A percentile compares a stretch with the other conserved stretches of the same genome.
Evolutionary conservation across 345 rosid genomes (phyloP).

Genomic region (Nephelium lappaceum): DNA sequence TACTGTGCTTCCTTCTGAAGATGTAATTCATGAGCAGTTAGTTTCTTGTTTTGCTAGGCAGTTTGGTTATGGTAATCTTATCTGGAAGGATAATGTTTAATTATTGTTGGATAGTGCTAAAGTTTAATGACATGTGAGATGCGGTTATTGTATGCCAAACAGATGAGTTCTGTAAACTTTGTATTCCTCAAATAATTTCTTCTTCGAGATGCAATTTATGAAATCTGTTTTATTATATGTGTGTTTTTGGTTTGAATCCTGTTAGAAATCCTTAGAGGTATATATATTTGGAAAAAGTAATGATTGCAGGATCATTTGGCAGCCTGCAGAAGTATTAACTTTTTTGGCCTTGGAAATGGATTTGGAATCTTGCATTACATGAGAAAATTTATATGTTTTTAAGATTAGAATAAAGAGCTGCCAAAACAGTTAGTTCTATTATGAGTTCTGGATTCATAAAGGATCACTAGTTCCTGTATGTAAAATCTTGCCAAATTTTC

Average conservation of each 20-base stretch:
- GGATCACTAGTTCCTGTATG: neutral
- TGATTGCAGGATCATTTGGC: neutral
- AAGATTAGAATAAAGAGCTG: neutral
- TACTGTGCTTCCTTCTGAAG: conserved; percentile 62
- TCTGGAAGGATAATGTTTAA: conserved; percentile 49
- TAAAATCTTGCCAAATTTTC: neutral
- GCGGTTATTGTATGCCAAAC: conserved; percentile 14
- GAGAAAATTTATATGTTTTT: neutral
- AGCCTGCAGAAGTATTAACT: neutral
- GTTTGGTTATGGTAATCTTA: conserved; percentile 54
- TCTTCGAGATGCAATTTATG: conserved; percentile 4
- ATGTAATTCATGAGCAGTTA: conserved; percentile 72
- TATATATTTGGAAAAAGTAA: neutral
- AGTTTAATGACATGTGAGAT: conserved; percentile 10
- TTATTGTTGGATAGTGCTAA: conserved; percentile 29
- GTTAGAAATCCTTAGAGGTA: neutral
- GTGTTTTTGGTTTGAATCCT: neutral
- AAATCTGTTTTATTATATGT: neutral
- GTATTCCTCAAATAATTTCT: neutral
- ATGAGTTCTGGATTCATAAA: neutral
- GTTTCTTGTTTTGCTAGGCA: conserved; percentile 68
- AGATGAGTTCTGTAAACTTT: conserved; percentile 1
- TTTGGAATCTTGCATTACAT: conserved; percentile 1
- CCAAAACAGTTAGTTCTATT: neutral
- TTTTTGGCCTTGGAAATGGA: conserved; percentile 1